phyloP scores from a whole-genome alignment of 805 yeast species.

The Pichia rugopelliculosa region DNA sequence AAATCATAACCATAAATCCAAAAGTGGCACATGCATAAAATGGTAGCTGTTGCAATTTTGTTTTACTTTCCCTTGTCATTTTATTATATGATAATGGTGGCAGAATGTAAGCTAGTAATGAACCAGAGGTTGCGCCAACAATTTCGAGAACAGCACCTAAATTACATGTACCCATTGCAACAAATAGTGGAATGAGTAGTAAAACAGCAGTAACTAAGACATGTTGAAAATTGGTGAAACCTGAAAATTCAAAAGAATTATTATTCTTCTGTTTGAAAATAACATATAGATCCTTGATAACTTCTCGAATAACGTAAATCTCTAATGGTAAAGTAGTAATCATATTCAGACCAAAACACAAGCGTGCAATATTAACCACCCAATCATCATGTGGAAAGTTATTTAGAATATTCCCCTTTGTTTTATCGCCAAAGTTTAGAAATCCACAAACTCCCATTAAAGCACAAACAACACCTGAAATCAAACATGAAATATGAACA shows the following conservation, averaged over 20 bases:
- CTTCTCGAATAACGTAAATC: slow-evolving; percentile 84
- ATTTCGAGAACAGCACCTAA: slow-evolving; percentile 83
- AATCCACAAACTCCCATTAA: slow-evolving; percentile 76
- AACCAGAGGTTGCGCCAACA: slow-evolving; percentile 90
- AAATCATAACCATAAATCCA: slow-evolving; percentile 70
- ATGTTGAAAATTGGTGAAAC: slow-evolving; percentile 41
- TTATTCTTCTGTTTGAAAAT: slow-evolving; percentile 20
- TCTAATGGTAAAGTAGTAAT: slow-evolving; percentile 87
- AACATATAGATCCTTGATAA: slow-evolving; percentile 54
- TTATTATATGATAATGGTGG: slow-evolving; percentile 81
- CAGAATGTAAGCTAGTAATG: slow-evolving; percentile 82
- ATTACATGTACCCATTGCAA: slow-evolving; percentile 76
- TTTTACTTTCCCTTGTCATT: slow-evolving; percentile 43
- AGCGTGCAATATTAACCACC: slow-evolving; percentile 76
- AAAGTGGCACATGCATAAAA: slow-evolving; percentile 56
- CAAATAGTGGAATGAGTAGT: slow-evolving; percentile 63
- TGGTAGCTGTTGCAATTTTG: slow-evolving; percentile 41
- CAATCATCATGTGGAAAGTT: slow-evolving; percentile 73
- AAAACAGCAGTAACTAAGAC: slow-evolving; percentile 55
- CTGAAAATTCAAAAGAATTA: slow-evolving; percentile 17
- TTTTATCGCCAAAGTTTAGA: slow-evolving; percentile 62
- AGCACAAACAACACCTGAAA: slow-evolving; percentile 74
- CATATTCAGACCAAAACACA: slow-evolving; percentile 90
- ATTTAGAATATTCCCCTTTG: slow-evolving; percentile 83
- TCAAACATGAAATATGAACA: slow-evolving; percentile 77